Evolutionary conservation across 371 early-diverging fungal species (phyloP), one percentile per base, ranked within the genome.

Genomic region (Mortierella sp.): DNA sequence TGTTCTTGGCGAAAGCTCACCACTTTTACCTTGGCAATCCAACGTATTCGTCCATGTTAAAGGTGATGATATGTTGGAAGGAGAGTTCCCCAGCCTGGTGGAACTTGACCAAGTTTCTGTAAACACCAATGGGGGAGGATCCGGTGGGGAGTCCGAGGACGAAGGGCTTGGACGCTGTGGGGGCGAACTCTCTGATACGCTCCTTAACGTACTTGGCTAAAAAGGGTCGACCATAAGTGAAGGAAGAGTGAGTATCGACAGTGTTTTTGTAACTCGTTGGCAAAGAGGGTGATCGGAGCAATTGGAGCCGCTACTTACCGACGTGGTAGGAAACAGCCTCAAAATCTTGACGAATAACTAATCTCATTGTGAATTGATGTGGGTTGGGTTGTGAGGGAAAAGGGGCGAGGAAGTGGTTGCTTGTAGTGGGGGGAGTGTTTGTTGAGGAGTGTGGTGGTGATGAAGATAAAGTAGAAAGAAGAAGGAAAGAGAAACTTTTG

Each of bases 101-200:
- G 72, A 87, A 88, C 74, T 90, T 88, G 7, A 89, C 92, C 26
- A 93, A 82, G 40, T 85, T 83, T 45, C 69, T 85, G 84, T 95
- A 96, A 2, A 90, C 89, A 34, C 90, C 93, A 56, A 95, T 85
- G 2, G 96, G 96, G 1, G 95, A 95, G 0, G 68, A 67, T 29
- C 68, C 68, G 4, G 95, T 94, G 54, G 95, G 95, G 19, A 96
- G 88, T 22, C 96, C 96, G 28, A 96, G 85, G 23, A 94, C 95
- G 82, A 95, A 96, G 0, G 95, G 95, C 62, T 92, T 84, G 56
- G 89, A 87, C 32, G 87, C 82, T 15, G 94, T 89, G 15, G 96
- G 95, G 23, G 86, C 86, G 72, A 94, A 95, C 73, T 92, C 91
- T 64, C 89, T 87, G 76, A 95, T 93, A 62, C 95, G 91, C 76